Percentiles rank a stretch among this genome's conserved stretches.
phyloP scores from a whole-genome alignment of 2,329 filamentous ascomycete species.

The Aspergillus transmontanensis region DNA sequence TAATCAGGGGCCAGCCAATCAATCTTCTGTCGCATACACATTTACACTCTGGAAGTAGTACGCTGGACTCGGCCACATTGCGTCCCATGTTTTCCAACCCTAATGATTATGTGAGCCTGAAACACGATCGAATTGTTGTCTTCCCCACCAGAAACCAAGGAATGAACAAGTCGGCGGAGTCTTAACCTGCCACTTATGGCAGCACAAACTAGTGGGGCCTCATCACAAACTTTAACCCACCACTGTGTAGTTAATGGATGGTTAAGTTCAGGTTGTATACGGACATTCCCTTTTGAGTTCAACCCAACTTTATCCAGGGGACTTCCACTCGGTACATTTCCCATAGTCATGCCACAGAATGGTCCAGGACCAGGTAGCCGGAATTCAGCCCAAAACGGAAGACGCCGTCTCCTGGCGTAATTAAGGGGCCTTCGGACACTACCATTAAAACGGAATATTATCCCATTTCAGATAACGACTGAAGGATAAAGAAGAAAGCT shows the following conservation, averaged over 20 bases:
- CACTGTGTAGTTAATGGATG: not conserved
- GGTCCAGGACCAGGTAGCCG: not conserved
- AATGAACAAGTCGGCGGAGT: conserved; percentile 5
- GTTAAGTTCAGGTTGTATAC: not conserved
- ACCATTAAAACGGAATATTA: not conserved
- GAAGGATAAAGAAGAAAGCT: not conserved
- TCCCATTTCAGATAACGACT: not conserved
- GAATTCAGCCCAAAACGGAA: not conserved
- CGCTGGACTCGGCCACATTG: not conserved
- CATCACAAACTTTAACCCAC: not conserved
- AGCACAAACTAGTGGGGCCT: conserved; percentile 12
- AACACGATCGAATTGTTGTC: not conserved
- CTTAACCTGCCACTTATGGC: conserved; percentile 1
- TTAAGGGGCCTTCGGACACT: not conserved
- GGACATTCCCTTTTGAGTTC: not conserved
- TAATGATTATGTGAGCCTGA: conserved; percentile 1
- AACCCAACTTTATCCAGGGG: not conserved
- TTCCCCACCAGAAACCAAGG: conserved; percentile 13
- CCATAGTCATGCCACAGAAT: not conserved
- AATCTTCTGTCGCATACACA: not conserved
- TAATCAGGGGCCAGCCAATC: not conserved
- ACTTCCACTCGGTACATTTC: not conserved
- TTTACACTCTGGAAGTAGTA: not conserved
- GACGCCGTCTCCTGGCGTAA: not conserved
- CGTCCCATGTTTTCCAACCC: not conserved